Evolutionary conservation across 441 rosid genomes (phyloP).

Genomic region (Erysimum pusillum): DNA sequence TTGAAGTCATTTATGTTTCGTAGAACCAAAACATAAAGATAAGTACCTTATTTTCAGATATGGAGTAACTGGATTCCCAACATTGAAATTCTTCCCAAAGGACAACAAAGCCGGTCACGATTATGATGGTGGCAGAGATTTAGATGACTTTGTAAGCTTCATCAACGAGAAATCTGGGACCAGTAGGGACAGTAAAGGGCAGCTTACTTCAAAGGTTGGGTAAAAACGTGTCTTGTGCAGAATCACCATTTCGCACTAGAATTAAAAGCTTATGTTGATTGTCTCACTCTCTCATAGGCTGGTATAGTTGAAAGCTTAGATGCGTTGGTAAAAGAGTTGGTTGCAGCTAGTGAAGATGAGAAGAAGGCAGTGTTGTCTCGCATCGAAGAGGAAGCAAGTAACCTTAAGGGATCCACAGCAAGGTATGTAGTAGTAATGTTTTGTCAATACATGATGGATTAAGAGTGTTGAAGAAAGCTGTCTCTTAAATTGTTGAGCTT

Average conservation of each 20-base stretch:
- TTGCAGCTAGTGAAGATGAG: slow-evolving; percentile 75
- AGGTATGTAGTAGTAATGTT: slow-evolving; percentile 56
- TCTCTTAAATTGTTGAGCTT: neutral
- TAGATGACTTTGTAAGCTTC: slow-evolving; percentile 86
- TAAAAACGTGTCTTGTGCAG: neutral
- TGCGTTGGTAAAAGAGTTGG: slow-evolving; percentile 81
- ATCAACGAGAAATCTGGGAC: slow-evolving; percentile 84
- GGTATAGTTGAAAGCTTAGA: slow-evolving; percentile 84
- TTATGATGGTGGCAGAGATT: slow-evolving; percentile 85
- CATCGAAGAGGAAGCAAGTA: slow-evolving; percentile 79
- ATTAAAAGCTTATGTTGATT: slow-evolving; percentile 9
- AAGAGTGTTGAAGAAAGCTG: neutral
- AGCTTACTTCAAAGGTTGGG: slow-evolving; percentile 70
- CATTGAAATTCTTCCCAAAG: slow-evolving; percentile 88
- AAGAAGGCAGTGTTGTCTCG: slow-evolving; percentile 70
- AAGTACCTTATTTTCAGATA: slow-evolving; percentile 56
- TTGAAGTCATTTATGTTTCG: neutral
- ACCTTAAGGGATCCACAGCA: slow-evolving; percentile 70
- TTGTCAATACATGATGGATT: neutral
- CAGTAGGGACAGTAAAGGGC: slow-evolving; percentile 87
- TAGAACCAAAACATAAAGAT: neutral
- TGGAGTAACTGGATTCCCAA: slow-evolving; percentile 94
- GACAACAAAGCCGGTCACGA: slow-evolving; percentile 94
- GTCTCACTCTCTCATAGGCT: slow-evolving; percentile 60
- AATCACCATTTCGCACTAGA: neutral